Percentiles rank a stretch among this genome's conserved stretches.
Conservation (phyloP, 306 rosid species). For the Castanospermum australe region DNA sequence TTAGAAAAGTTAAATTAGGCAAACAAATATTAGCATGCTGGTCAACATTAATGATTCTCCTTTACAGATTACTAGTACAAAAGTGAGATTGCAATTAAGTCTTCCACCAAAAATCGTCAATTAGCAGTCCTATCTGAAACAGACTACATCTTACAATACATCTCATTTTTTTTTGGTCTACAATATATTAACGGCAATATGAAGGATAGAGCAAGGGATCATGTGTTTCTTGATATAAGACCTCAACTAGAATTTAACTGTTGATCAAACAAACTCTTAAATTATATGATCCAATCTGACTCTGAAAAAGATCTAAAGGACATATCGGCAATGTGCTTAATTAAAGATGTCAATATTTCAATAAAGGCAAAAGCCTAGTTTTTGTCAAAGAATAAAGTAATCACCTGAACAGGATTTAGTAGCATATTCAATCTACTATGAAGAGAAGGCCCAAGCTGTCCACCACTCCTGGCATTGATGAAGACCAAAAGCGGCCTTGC, state of each 20-base stretch:
- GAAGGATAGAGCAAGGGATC: slow-evolving; percentile 22
- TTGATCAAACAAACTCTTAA: slow-evolving; percentile 15
- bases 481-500: slow-evolving; percentile 77
- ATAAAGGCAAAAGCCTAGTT: not conserved
- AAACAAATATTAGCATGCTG: slow-evolving; percentile 1
- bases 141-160: not conserved
- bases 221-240: slow-evolving; percentile 19
- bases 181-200: not conserved
- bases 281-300: slow-evolving; percentile 1
- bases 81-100: slow-evolving; percentile 7
- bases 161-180: not conserved
- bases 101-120: not conserved
- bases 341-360: slow-evolving; percentile 8
- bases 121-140: not conserved
- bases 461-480: slow-evolving; percentile 74
- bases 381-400: slow-evolving; percentile 15
- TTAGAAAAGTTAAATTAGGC: not conserved
- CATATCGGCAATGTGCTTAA: slow-evolving; percentile 8
- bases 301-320: slow-evolving; percentile 11
- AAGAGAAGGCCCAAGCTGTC: slow-evolving; percentile 68
- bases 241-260: slow-evolving; percentile 1
- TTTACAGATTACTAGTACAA: slow-evolving; percentile 14
- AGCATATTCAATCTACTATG: slow-evolving; percentile 71
- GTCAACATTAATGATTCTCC: slow-evolving; percentile 4
- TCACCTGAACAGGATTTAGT: slow-evolving; percentile 78